phyloP scores from a whole-genome alignment of 139 green algal genomes.

The Pycnococcus provasolii region DNA sequence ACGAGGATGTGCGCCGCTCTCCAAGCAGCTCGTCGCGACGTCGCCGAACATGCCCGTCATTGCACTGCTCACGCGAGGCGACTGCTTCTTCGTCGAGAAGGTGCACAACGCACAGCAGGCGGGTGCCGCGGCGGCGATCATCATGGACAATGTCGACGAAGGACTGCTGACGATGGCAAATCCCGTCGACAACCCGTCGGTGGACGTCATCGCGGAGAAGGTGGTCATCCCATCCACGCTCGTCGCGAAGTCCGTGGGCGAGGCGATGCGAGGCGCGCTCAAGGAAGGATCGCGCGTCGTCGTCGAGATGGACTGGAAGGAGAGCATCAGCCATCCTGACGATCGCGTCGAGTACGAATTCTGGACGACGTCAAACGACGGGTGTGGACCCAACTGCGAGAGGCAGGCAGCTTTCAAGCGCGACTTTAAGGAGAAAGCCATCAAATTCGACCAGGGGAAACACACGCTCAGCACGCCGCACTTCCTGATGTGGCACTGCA shows the following conservation, averaged over 20 bases:
- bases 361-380: constrained; percentile 9
- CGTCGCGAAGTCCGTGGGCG: neutral
- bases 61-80: neutral
- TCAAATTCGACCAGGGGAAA: neutral
- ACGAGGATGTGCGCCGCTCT: too few relatives aligned
- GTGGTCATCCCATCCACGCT: constrained; percentile 1
- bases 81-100: constrained; percentile 18
- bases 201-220: neutral
- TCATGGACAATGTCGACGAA: constrained; percentile 3
- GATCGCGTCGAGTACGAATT: neutral
- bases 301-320: neutral
- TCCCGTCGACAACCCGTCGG: neutral
- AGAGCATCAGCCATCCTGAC: neutral
- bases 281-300: neutral
- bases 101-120: constrained; percentile 8
- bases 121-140: neutral
- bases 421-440: neutral
- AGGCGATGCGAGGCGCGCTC: neutral
- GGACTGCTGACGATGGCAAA: constrained; percentile 3
- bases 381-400: neutral
- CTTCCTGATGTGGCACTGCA: constrained; percentile 8
- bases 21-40: too few relatives aligned
- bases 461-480: constrained; percentile 4
- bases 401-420: neutral
- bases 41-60: neutral